These are phyloP conservation scores for Tranzscheliella williamsii DNA, from an alignment of 1,284 basidiomycete species.

Conservation along the genomic window DNA sequence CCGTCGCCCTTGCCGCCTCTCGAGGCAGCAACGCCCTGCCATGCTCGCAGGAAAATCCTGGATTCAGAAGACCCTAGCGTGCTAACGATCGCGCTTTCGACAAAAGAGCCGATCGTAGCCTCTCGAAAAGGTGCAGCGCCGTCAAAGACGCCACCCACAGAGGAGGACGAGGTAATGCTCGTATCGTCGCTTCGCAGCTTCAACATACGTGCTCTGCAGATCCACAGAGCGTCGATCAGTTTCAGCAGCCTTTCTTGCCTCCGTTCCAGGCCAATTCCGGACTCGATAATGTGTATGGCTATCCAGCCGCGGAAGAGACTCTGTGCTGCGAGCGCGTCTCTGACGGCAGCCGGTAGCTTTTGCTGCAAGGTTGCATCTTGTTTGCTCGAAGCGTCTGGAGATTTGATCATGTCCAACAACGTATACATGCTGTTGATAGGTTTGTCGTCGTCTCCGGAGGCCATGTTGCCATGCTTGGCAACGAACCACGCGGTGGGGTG, in stretches of 20 bases:
- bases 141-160: conserved; percentile 1
- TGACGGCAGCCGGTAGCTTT: conserved; percentile 39
- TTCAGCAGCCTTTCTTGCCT: conserved; percentile 47
- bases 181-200: conserved; percentile 3
- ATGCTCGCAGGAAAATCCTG: conserved; percentile 49
- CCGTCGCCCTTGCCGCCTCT: conserved; percentile 35
- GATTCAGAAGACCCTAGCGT: conserved; percentile 48
- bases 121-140: conserved; percentile 39
- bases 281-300: conserved; percentile 53
- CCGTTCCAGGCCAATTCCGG: conserved; percentile 45
- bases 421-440: conserved; percentile 52
- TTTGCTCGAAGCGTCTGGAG: neutral
- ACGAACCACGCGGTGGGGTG: conserved; percentile 47
- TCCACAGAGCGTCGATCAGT: conserved; percentile 53
- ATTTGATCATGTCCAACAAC: conserved; percentile 40
- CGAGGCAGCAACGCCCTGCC: conserved; percentile 48
- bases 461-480: conserved; percentile 8
- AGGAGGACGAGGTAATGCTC: neutral
- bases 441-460: conserved; percentile 35
- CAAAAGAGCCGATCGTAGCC: conserved; percentile 51
- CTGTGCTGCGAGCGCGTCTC: conserved; percentile 50
- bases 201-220: conserved; percentile 53
- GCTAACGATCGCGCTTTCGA: conserved; percentile 52
- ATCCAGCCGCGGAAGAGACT: conserved; percentile 53
- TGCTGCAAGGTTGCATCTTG: conserved; percentile 22